Percentiles rank a stretch among this genome's conserved stretches.
Conservation (phyloP, 208 protist species). For the Wallacemonas rigidus region DNA sequence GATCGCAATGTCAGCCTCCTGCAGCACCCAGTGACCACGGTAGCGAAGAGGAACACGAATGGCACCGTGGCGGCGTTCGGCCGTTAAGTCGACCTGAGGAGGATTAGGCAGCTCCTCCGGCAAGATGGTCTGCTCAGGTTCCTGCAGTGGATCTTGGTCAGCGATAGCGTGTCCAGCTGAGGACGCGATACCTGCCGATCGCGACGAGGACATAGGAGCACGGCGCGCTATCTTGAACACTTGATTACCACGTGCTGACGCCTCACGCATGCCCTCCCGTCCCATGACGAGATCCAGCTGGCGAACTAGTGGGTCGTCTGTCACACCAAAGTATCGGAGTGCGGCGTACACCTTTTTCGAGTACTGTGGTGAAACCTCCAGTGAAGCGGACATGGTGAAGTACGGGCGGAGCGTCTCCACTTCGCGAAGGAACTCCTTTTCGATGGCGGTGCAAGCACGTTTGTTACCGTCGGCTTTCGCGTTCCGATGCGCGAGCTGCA, state of each 20-base stretch:
- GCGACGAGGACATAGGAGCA: neutral
- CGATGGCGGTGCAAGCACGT: slow-evolving; percentile 62
- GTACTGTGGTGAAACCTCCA: slow-evolving; percentile 73
- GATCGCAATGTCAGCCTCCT: slow-evolving; percentile 86
- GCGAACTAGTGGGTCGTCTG: slow-evolving; percentile 81
- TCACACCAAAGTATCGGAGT: slow-evolving; percentile 75
- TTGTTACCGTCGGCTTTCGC: slow-evolving; percentile 57
- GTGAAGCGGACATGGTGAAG: slow-evolving; percentile 80
- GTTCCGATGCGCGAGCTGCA: slow-evolving; percentile 83
- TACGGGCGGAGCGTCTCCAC: slow-evolving; percentile 78
- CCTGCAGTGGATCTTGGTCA: slow-evolving; percentile 32
- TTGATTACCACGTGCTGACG: slow-evolving; percentile 16
- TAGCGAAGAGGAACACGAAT: slow-evolving; percentile 53
- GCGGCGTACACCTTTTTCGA: slow-evolving; percentile 65
- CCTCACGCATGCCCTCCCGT: slow-evolving; percentile 58
- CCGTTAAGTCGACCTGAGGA: slow-evolving; percentile 56
- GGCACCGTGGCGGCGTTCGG: slow-evolving; percentile 44
- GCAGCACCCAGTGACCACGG: slow-evolving; percentile 89
- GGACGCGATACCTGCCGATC: neutral
- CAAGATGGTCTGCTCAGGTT: slow-evolving; percentile 60
- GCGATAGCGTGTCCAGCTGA: neutral
- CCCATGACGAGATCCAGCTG: slow-evolving; percentile 82
- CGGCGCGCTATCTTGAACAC: slow-evolving; percentile 35
- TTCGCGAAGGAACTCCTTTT: slow-evolving; percentile 81
- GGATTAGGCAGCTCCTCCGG: slow-evolving; percentile 79